Evolutionary conservation across 768 basidiomycete genomes (phyloP).

Genomic region (Rhodosporidiobolus sp.): DNA sequence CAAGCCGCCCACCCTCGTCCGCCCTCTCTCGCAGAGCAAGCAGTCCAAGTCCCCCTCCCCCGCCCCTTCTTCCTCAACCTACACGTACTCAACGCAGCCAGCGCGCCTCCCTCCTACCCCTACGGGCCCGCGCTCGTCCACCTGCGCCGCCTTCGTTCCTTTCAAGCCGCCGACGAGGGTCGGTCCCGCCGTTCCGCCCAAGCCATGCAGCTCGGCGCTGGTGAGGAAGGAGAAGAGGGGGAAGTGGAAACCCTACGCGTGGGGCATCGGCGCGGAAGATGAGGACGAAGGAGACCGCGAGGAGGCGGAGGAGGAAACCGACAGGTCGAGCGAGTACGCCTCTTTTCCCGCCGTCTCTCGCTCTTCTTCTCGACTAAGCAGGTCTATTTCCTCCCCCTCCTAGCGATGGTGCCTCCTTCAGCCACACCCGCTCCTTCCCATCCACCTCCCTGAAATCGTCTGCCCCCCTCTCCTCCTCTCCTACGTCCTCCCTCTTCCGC

Average conservation of each 20-base stretch:
- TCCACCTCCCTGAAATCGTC: not conserved
- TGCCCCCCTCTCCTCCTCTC: not conserved
- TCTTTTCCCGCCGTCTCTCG: too few relatives aligned
- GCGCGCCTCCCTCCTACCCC: not conserved
- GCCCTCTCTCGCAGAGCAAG: not conserved
- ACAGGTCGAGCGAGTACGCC: too few relatives aligned
- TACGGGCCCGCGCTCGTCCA: not conserved
- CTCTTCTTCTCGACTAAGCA: too few relatives aligned
- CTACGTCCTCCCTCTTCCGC: not conserved
- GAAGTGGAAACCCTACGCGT: too few relatives aligned
- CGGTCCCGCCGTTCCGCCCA: too few relatives aligned
- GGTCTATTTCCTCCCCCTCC: too few relatives aligned
- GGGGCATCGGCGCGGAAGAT: too few relatives aligned
- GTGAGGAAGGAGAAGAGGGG: too few relatives aligned
- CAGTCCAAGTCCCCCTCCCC: not conserved
- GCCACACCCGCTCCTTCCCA: not conserved
- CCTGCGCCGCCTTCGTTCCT: not conserved
- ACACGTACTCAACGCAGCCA: not conserved
- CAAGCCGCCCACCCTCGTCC: not conserved
- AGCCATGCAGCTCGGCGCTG: too few relatives aligned
- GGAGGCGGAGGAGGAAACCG: too few relatives aligned
- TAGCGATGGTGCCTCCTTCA: not conserved
- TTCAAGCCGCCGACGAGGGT: not conserved
- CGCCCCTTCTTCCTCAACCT: not conserved
- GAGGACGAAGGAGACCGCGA: too few relatives aligned